Conservation (phyloP, 129 eudicot genomes). For the Centella asiatica region DNA sequence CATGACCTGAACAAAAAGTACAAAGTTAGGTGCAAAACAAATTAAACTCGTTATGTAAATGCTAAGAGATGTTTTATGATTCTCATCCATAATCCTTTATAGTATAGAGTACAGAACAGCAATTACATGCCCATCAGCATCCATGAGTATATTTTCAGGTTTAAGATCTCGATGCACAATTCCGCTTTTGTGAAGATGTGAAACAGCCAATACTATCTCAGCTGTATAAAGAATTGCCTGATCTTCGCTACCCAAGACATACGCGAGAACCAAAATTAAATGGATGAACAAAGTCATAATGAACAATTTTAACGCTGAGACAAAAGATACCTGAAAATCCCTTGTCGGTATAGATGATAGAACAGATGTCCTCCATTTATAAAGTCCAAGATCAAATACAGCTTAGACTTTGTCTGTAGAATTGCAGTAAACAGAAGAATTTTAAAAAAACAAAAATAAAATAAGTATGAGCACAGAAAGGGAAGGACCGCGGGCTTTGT, state of each 20-base stretch:
- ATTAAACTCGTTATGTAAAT: not conserved
- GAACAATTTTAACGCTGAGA: constrained; percentile 3
- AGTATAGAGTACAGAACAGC: constrained; percentile 15
- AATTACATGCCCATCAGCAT: constrained; percentile 92
- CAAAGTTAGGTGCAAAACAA: not conserved
- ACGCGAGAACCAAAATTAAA: constrained; percentile 28
- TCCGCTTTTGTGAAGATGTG: constrained; percentile 88
- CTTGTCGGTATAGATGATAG: constrained; percentile 84
- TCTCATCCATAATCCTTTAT: not conserved
- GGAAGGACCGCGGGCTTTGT: too few species aligned
- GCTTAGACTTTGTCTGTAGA: constrained; percentile 84
- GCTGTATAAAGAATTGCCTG: constrained; percentile 92
- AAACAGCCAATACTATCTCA: constrained; percentile 95
- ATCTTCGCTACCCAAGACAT: constrained; percentile 74
- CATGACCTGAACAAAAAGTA: constrained; percentile 50
- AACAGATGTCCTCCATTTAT: constrained; percentile 95
- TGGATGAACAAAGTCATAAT: constrained; percentile 13
- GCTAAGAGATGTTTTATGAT: not conserved
- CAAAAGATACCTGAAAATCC: constrained; percentile 72
- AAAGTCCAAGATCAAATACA: constrained; percentile 85
- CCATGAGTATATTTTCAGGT: constrained; percentile 98
- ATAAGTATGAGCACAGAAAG: not conserved
- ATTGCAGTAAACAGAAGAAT: constrained; percentile 11
- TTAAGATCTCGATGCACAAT: constrained; percentile 96
- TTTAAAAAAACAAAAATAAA: constrained; percentile 5